Conservation (phyloP, 2,329 filamentous ascomycete species). For the Neonectria coccinea region DNA sequence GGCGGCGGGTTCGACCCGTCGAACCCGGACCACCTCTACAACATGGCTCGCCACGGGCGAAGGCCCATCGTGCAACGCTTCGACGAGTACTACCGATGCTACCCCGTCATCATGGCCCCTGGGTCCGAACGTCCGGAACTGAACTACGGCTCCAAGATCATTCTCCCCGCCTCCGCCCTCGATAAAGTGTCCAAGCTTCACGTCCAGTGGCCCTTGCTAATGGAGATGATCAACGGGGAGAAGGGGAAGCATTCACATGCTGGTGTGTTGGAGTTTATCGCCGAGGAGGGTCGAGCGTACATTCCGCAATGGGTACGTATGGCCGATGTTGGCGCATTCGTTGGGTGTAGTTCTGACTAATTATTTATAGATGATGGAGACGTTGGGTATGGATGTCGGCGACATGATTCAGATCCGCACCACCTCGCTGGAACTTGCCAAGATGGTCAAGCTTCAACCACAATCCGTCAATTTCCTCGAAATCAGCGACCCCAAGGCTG, state of each 20-base stretch:
- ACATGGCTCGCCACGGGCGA: slow-evolving; percentile 60
- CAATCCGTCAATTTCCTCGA: slow-evolving; percentile 95
- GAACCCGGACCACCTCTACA: slow-evolving; percentile 62
- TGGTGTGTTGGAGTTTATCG: slow-evolving; percentile 96
- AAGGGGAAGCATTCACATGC: slow-evolving; percentile 86
- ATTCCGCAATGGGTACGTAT: slow-evolving; percentile 87
- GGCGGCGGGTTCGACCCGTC: slow-evolving; percentile 59
- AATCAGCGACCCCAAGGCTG: slow-evolving; percentile 96
- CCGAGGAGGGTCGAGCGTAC: slow-evolving; percentile 96
- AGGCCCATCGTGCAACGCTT: slow-evolving; percentile 77
- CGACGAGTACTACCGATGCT: slow-evolving; percentile 98
- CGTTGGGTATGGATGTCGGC: slow-evolving; percentile 86
- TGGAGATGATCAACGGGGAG: slow-evolving; percentile 93
- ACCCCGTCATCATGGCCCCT: slow-evolving; percentile 93
- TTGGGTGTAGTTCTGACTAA: slow-evolving; percentile 31
- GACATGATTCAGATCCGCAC: slow-evolving; percentile 96
- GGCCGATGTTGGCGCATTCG: background rate
- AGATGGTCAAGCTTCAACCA: slow-evolving; percentile 95
- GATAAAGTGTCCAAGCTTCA: slow-evolving; percentile 97
- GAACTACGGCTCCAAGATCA: slow-evolving; percentile 97
- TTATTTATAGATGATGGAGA: slow-evolving; percentile 85
- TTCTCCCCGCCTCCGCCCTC: slow-evolving; percentile 94
- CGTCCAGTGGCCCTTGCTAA: slow-evolving; percentile 96
- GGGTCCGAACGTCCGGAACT: slow-evolving; percentile 88
- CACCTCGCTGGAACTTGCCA: slow-evolving; percentile 89